These are phyloP conservation scores for Aegle marmelos DNA, from an alignment of 345 rosid genomes.

Conservation along the genomic window DNA sequence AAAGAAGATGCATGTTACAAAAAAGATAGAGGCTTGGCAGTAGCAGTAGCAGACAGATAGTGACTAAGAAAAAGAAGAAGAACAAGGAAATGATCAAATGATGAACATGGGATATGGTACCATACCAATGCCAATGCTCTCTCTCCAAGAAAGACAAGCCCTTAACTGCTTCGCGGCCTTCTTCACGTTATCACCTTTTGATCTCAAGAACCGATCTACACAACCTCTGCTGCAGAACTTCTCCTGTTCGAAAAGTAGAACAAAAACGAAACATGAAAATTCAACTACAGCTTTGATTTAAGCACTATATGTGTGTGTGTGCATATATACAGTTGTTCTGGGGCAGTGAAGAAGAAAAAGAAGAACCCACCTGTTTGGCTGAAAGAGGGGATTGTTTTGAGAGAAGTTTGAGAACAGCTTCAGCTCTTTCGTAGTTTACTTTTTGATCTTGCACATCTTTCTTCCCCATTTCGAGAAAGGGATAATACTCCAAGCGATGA, in stretches of 20 bases:
- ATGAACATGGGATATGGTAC: slow-evolving; percentile 21
- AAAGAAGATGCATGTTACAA: slow-evolving; percentile 21
- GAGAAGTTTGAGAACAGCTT: slow-evolving; percentile 65
- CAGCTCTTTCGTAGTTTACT: slow-evolving; percentile 32
- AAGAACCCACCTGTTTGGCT: slow-evolving; percentile 60
- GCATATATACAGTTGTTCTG: too few species aligned
- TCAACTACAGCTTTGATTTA: background rate
- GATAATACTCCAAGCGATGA: too few species aligned
- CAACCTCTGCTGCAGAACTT: slow-evolving; percentile 83
- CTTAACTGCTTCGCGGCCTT: slow-evolving; percentile 77
- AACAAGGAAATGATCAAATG: background rate
- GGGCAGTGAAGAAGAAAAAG: background rate
- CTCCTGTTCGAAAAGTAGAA: slow-evolving; percentile 50
- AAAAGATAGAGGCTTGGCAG: background rate
- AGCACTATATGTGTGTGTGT: too few species aligned
- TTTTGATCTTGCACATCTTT: slow-evolving; percentile 41
- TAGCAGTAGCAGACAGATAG: background rate
- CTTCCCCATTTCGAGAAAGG: slow-evolving; percentile 59
- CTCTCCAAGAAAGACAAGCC: slow-evolving; percentile 93
- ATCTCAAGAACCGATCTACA: slow-evolving; percentile 70
- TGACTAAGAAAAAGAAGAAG: background rate
- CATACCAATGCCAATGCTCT: slow-evolving; percentile 68
- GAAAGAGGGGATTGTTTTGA: slow-evolving; percentile 76
- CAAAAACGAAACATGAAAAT: background rate
- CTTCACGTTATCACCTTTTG: slow-evolving; percentile 77